A percentile compares a stretch with the other conserved stretches of the same genome.
Conservation (phyloP, 78 protist genomes). For the Creolimax fragrantissima region DNA sequence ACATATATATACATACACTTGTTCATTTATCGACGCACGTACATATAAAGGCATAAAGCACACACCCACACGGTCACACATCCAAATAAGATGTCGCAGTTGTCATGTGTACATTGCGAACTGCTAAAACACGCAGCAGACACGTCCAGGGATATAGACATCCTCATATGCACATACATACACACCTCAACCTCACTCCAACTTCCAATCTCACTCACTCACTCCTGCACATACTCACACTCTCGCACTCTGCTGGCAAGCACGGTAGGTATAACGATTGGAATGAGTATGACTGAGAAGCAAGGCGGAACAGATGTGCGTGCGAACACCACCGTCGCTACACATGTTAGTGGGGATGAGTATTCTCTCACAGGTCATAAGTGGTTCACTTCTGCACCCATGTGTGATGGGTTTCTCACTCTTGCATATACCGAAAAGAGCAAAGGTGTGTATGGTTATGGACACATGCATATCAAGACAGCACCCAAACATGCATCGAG, state of each 20-base stretch:
- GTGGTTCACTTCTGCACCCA: constrained; percentile 42
- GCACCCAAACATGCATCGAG: not conserved
- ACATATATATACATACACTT: not conserved
- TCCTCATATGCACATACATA: not conserved
- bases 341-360: not conserved
- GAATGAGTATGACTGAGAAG: constrained; percentile 39
- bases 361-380: constrained; percentile 10
- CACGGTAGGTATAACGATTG: not conserved
- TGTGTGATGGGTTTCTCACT: constrained; percentile 39
- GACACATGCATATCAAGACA: not conserved
- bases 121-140: not conserved
- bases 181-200: not conserved
- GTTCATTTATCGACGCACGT: not conserved
- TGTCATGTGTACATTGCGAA: not conserved
- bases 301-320: constrained; percentile 36
- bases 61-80: not conserved
- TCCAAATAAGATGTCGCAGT: too few relatives aligned
- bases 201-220: not conserved
- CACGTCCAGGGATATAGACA: not conserved
- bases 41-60: not conserved
- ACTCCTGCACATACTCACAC: not conserved
- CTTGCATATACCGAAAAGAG: not conserved
- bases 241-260: not conserved
- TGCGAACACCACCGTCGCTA: constrained; percentile 30
- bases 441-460: not conserved